These are phyloP conservation scores for Colletotrichum abscissum DNA, from an alignment of 2,329 filamentous ascomycete genomes.

Conservation along the genomic window DNA sequence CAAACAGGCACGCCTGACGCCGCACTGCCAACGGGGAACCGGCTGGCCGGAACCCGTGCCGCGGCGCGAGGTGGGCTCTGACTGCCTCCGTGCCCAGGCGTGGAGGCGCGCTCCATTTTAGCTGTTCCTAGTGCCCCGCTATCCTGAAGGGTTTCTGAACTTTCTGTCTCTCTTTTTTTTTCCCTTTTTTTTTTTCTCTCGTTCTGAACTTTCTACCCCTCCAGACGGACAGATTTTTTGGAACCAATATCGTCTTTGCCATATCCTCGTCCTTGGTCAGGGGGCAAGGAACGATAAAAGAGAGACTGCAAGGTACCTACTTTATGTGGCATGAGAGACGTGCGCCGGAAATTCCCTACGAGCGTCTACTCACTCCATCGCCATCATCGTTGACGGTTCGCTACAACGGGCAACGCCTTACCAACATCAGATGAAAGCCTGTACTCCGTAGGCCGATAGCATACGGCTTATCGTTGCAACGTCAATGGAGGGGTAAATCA, in stretches of 20 bases:
- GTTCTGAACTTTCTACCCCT: neutral
- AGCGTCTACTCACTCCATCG: neutral
- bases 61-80: slow-evolving; percentile 13
- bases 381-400: neutral
- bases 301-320: neutral
- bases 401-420: neutral
- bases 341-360: neutral
- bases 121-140: slow-evolving; percentile 7
- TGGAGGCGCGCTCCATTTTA: slow-evolving; percentile 6
- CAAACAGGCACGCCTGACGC: slow-evolving; percentile 6
- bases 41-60: slow-evolving; percentile 29
- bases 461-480: neutral
- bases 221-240: neutral
- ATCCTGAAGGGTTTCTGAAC: neutral
- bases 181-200: neutral
- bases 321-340: neutral
- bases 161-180: neutral
- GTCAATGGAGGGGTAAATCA: neutral
- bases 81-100: slow-evolving; percentile 8
- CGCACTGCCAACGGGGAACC: slow-evolving; percentile 23
- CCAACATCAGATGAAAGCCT: neutral
- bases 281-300: too few relatives aligned
- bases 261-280: neutral
- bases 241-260: neutral
- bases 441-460: neutral